A percentile compares a stretch with the other conserved stretches of the same genome.
Conservation (phyloP, 1,284 basidiomycete species). For the Apiotrichum porosum region DNA sequence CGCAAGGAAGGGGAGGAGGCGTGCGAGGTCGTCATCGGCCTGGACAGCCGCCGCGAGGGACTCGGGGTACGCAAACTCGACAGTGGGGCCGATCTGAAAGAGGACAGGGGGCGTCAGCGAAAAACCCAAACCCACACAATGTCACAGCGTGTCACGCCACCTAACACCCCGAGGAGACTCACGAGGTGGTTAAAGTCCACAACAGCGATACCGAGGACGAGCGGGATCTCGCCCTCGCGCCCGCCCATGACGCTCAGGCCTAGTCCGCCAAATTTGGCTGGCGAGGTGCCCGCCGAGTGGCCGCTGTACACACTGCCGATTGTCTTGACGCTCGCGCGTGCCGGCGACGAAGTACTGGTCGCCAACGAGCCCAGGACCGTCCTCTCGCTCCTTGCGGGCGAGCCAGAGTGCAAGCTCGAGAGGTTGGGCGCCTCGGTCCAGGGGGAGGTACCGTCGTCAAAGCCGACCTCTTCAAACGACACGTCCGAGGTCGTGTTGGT, state of each 20-base stretch:
- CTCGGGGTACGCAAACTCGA: slow-evolving; percentile 65
- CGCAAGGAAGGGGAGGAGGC: slow-evolving; percentile 91
- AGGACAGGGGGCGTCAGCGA: too few species aligned
- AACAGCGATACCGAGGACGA: slow-evolving; percentile 71
- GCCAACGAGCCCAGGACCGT: slow-evolving; percentile 3
- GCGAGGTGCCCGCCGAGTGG: background rate
- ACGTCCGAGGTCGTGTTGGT: background rate
- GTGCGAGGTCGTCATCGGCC: slow-evolving; percentile 72
- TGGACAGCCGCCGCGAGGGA: slow-evolving; percentile 60
- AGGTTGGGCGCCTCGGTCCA: slow-evolving; percentile 13
- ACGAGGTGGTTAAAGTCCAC: slow-evolving; percentile 89
- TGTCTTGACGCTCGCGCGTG: background rate
- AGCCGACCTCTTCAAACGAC: slow-evolving; percentile 18
- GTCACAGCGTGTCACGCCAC: slow-evolving; percentile 17
- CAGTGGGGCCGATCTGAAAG: slow-evolving; percentile 79
- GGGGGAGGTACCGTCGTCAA: slow-evolving; percentile 11
- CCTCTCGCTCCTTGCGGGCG: slow-evolving; percentile 1
- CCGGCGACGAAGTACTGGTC: background rate
- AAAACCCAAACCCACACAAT: too few species aligned
- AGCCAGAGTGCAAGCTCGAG: background rate
- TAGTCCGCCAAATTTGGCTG: background rate
- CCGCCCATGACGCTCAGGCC: background rate
- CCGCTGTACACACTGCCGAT: background rate
- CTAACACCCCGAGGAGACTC: slow-evolving; percentile 24
- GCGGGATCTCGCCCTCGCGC: slow-evolving; percentile 12